phyloP scores from a whole-genome alignment of 208 protist species.

The Balamuthia mandrillaris region DNA sequence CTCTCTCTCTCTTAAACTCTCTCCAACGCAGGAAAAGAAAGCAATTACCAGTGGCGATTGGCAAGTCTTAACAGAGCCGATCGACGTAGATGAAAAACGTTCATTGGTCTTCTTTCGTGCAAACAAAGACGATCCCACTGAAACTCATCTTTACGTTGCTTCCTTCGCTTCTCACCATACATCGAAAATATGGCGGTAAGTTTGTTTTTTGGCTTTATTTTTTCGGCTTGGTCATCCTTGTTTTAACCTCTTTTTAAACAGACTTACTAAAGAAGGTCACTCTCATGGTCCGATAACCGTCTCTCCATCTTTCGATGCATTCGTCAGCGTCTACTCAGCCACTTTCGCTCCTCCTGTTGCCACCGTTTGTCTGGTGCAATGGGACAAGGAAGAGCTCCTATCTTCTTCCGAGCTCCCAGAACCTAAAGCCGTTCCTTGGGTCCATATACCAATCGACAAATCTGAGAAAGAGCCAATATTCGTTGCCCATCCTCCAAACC shows the following conservation, averaged over 20 bases:
- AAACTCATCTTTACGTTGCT: slow-evolving; percentile 54
- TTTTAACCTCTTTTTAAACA: no score
- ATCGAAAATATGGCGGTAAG: not conserved
- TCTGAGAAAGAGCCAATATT: not conserved
- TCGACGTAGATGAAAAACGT: slow-evolving; percentile 44
- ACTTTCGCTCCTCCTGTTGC: not conserved
- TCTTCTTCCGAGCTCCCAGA: not conserved
- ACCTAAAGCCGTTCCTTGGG: not conserved
- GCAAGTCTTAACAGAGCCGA: no score
- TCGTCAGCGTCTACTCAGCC: not conserved
- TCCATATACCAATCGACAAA: not conserved
- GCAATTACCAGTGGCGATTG: no score
- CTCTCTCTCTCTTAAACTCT: not conserved
- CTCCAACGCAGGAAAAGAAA: no score
- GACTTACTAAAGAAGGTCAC: not conserved
- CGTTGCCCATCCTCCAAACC: not conserved
- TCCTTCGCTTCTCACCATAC: not conserved
- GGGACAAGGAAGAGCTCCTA: not conserved
- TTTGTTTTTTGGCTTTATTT: not conserved
- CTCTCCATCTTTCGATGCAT: not conserved
- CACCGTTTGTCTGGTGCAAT: not conserved
- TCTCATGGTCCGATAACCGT: not conserved
- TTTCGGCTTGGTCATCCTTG: no score
- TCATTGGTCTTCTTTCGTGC: slow-evolving; percentile 49
- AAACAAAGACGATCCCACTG: slow-evolving; percentile 34